These are phyloP conservation scores for Pyrenophora tritici-repentis DNA, from an alignment of 2,329 filamentous ascomycete species.

Conservation along the genomic window DNA sequence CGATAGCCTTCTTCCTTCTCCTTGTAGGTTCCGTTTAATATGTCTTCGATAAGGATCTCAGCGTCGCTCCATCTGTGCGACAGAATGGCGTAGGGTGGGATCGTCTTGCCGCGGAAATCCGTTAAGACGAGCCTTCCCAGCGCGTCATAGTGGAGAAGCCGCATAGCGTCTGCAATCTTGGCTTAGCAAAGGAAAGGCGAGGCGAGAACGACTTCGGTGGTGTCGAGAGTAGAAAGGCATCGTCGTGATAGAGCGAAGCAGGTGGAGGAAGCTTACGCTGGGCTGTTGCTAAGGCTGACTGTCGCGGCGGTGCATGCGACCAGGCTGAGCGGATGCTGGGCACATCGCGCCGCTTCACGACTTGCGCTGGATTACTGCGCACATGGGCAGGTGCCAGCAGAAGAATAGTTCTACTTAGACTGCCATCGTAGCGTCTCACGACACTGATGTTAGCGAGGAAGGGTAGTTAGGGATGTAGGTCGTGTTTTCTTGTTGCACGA, in stretches of 20 bases:
- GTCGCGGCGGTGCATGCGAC: conserved; percentile 3
- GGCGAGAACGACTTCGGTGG: not conserved
- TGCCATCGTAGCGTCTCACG: not conserved
- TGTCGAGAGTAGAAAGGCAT: not conserved
- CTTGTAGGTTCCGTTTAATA: conserved; percentile 16
- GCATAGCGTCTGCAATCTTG: conserved; percentile 8
- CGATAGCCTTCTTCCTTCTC: conserved; percentile 17
- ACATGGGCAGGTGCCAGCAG: not conserved
- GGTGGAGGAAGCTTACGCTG: conserved; percentile 3
- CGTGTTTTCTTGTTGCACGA: not conserved
- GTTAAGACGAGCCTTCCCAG: conserved; percentile 14
- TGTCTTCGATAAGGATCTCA: conserved; percentile 36
- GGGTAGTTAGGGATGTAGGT: not conserved
- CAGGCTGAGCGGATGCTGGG: conserved; percentile 7
- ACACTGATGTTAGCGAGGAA: not conserved
- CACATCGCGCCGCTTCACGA: conserved; percentile 3
- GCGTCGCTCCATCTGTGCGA: conserved; percentile 42
- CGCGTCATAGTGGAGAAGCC: conserved; percentile 17
- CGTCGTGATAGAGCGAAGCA: not conserved
- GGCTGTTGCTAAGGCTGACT: conserved; percentile 10
- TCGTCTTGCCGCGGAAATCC: conserved; percentile 18
- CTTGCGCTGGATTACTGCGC: conserved; percentile 1
- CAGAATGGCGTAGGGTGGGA: conserved; percentile 41
- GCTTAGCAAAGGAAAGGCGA: not conserved
- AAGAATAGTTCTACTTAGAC: not conserved